These are phyloP conservation scores for Tripidium arundinaceum DNA, from an alignment of 202 grass and related monocot species.

Conservation along the genomic window DNA sequence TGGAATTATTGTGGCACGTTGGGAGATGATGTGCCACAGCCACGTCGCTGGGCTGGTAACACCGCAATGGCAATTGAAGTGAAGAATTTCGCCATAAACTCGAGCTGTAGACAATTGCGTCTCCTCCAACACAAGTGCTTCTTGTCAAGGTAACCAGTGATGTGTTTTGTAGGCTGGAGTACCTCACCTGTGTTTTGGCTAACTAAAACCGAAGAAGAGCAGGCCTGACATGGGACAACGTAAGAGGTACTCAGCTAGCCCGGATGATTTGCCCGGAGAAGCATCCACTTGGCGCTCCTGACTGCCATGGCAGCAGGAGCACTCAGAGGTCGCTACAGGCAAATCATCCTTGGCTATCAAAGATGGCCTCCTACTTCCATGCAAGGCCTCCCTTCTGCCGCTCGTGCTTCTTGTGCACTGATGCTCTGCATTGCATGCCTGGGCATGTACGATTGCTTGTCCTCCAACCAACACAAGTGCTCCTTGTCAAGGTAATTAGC, in stretches of 20 bases:
- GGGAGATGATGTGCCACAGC: no score
- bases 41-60: no score
- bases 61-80: not conserved
- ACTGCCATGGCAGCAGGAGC: no score
- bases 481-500: no score
- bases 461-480: no score
- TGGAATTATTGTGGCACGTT: no score
- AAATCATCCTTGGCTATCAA: conserved; percentile 58
- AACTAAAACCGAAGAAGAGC: not conserved
- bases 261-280: conserved; percentile 24
- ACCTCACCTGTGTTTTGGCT: not conserved
- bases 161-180: no score
- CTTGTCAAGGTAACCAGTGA: no score
- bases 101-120: not conserved
- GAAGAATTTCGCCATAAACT: no score
- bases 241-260: conserved; percentile 37
- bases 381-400: not conserved
- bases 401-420: not conserved
- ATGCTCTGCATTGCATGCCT: conserved; percentile 6
- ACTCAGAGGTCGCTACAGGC: not conserved
- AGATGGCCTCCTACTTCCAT: conserved; percentile 40
- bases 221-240: conserved; percentile 26
- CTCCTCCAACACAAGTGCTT: no score
- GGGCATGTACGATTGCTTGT: no score
- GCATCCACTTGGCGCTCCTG: no score